These are phyloP conservation scores for Agrostemma githago DNA, from an alignment of 148 eudicot species.

Conservation along the genomic window DNA sequence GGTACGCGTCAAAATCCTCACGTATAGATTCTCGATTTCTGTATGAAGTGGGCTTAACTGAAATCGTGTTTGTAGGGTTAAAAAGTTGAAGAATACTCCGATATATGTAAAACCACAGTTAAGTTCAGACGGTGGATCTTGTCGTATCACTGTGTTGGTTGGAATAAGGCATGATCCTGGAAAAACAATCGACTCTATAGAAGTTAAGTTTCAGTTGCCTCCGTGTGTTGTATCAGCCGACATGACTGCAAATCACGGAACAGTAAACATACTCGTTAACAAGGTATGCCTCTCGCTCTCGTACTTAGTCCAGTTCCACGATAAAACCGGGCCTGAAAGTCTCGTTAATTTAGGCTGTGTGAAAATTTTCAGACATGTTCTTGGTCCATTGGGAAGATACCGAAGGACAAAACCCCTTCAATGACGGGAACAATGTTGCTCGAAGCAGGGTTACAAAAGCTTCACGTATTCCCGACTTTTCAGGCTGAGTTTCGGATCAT, in stretches of 20 bases:
- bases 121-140: slow-evolving; percentile 76
- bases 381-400: slow-evolving; percentile 74
- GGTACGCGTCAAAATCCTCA: slow-evolving; percentile 36
- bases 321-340: neutral
- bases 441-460: slow-evolving; percentile 66
- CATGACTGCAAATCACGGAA: slow-evolving; percentile 76
- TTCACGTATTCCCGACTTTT: slow-evolving; percentile 75
- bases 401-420: slow-evolving; percentile 85
- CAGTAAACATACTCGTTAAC: slow-evolving; percentile 74
- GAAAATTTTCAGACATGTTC: slow-evolving; percentile 57
- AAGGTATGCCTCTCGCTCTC: slow-evolving; percentile 41
- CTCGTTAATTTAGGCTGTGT: neutral
- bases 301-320: slow-evolving; percentile 1
- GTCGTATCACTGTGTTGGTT: slow-evolving; percentile 77
- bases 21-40: neutral
- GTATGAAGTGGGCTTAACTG: neutral
- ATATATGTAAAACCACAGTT: slow-evolving; percentile 93
- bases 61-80: slow-evolving; percentile 44
- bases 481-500: slow-evolving; percentile 67
- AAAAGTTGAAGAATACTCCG: slow-evolving; percentile 79
- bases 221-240: slow-evolving; percentile 66
- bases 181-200: slow-evolving; percentile 75
- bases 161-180: slow-evolving; percentile 86
- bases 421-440: slow-evolving; percentile 73
- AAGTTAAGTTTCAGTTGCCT: slow-evolving; percentile 70